phyloP scores from a whole-genome alignment of 2,329 filamentous ascomycete species.

The Penicillium sp. region DNA sequence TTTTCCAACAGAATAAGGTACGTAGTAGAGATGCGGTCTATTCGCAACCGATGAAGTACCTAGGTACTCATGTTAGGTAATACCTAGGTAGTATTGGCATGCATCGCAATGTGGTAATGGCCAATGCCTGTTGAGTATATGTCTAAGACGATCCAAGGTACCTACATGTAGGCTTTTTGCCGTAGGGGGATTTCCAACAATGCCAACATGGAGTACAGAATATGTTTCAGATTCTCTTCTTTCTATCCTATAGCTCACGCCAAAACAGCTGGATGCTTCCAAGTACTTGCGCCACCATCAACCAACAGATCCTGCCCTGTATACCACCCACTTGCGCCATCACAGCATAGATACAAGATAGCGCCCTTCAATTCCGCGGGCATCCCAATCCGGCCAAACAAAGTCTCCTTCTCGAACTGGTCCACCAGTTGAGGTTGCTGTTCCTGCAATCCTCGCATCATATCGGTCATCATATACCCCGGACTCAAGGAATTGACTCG shows the following conservation, averaged over 20 bases:
- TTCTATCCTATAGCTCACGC: neutral
- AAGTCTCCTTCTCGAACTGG: conserved; percentile 22
- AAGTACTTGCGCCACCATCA: conserved; percentile 22
- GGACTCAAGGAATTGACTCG: conserved; percentile 31
- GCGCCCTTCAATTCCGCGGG: conserved; percentile 20
- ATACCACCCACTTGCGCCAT: conserved; percentile 16
- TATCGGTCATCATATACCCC: conserved; percentile 27
- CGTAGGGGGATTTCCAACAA: no score
- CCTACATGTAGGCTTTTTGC: no score
- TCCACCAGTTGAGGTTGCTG: conserved; percentile 17
- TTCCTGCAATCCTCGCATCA: conserved; percentile 17
- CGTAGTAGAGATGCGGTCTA: no score
- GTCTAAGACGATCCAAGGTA: no score
- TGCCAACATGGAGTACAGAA: neutral
- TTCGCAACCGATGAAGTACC: no score
- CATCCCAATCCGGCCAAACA: conserved; percentile 20
- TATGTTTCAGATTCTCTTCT: neutral
- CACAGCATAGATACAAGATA: conserved; percentile 18
- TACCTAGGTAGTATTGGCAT: no score
- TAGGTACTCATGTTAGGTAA: no score
- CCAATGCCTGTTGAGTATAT: no score
- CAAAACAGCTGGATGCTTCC: conserved; percentile 23
- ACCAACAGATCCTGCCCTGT: conserved; percentile 24
- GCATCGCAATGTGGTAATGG: no score
- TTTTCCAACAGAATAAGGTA: no score